A percentile compares a stretch with the other conserved stretches of the same genome.
phyloP scores from a whole-genome alignment of 192 early-diverging fungal species.

The Phlyctochytrium arcticum region DNA sequence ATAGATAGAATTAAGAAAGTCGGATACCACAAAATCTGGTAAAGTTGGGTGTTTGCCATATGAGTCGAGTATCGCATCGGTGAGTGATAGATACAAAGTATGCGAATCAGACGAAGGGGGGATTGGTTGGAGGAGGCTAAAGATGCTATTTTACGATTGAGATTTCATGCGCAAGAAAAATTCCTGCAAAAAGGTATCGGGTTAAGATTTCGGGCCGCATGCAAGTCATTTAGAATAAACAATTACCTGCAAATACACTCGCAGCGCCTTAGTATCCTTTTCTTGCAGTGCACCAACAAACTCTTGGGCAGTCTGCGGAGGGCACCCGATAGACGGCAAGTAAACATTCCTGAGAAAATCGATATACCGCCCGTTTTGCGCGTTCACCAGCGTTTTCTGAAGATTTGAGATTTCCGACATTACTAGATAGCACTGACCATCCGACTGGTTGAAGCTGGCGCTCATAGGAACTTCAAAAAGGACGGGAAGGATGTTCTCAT shows the following conservation, averaged over 20 bases:
- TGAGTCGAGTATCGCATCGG: no score
- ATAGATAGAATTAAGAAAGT: no score
- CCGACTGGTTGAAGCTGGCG: constrained; percentile 62
- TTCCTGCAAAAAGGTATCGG: background rate
- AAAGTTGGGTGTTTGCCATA: no score
- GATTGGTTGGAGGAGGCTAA: no score
- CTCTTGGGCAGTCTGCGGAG: constrained; percentile 55
- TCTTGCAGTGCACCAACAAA: constrained; percentile 37
- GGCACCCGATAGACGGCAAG: constrained; percentile 66
- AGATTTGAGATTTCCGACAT: constrained; percentile 44
- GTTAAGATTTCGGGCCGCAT: background rate
- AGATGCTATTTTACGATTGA: background rate
- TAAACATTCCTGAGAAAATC: constrained; percentile 57
- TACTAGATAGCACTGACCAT: constrained; percentile 74
- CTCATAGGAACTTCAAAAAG: constrained; percentile 81
- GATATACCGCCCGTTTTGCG: constrained; percentile 56
- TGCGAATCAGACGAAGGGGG: no score
- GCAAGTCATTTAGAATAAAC: background rate
- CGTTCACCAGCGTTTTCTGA: constrained; percentile 47
- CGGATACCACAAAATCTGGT: no score
- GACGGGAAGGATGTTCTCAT: constrained; percentile 64
- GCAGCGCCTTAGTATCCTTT: background rate
- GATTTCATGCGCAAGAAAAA: constrained; percentile 2
- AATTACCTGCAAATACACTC: constrained; percentile 11
- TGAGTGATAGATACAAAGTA: no score